Conservation (phyloP, 2,329 filamentous ascomycete species). For the Beauveria australis region DNA sequence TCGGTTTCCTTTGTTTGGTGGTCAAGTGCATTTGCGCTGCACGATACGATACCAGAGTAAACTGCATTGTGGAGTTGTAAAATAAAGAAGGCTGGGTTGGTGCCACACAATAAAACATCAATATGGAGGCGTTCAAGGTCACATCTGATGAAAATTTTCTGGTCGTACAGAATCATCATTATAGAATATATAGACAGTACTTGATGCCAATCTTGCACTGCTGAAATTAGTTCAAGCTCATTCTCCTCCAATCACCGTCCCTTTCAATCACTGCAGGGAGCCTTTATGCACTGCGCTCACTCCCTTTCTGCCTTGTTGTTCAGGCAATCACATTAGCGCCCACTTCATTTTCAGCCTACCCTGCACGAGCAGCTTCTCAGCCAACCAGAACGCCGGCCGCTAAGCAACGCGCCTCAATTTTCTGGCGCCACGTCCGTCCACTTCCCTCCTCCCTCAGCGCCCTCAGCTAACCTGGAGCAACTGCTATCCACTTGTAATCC, state of each 20-base stretch:
- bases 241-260: too few relatives aligned
- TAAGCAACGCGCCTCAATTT: conserved; percentile 16
- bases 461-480: not conserved
- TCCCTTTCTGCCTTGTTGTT: conserved; percentile 14
- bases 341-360: conserved; percentile 1
- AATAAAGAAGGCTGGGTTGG: not conserved
- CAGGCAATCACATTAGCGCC: conserved; percentile 14
- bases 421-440: conserved; percentile 20
- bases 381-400: not conserved
- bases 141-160: too few relatives aligned
- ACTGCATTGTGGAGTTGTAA: not conserved
- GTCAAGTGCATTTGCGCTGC: not conserved
- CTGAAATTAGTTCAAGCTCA: not conserved
- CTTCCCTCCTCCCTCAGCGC: not conserved
- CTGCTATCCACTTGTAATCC: conserved; percentile 1
- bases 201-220: not conserved
- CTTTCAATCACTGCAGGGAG: not conserved
- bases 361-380: conserved; percentile 13
- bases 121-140: not conserved
- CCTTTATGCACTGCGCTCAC: not conserved
- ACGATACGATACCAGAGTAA: not conserved
- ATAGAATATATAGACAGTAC: not conserved
- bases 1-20: not conserved
- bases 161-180: too few relatives aligned
- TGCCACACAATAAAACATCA: not conserved